Conservation (phyloP, 2,329 filamentous ascomycete species). For the Colletotrichum gigasporum region DNA sequence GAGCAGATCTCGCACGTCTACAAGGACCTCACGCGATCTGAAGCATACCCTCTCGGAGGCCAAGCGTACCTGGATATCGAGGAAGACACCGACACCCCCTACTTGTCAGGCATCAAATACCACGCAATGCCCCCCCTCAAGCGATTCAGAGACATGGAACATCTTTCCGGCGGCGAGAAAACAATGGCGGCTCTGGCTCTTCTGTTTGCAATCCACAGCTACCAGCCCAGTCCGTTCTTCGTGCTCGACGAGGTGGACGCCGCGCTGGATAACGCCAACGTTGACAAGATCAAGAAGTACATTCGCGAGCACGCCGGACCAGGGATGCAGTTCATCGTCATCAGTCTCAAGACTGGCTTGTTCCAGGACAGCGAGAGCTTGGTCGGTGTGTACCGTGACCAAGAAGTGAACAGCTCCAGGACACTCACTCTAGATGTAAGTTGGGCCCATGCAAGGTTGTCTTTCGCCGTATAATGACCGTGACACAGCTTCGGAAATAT, state of each 20-base stretch:
- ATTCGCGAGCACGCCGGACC: slow-evolving; percentile 93
- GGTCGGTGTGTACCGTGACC: slow-evolving; percentile 95
- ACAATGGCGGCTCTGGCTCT: slow-evolving; percentile 98
- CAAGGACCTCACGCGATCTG: slow-evolving; percentile 90
- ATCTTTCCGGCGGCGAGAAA: slow-evolving; percentile 96
- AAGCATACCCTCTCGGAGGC: slow-evolving; percentile 93
- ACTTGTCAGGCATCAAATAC: slow-evolving; percentile 95
- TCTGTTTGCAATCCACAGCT: slow-evolving; percentile 95
- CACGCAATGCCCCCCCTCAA: slow-evolving; percentile 99
- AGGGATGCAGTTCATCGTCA: slow-evolving; percentile 99
- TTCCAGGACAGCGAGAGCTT: slow-evolving; percentile 97
- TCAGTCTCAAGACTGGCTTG: slow-evolving; percentile 92
- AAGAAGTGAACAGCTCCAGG: slow-evolving; percentile 90
- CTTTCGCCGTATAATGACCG: not conserved
- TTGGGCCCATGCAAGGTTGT: slow-evolving; percentile 33
- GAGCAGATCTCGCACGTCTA: slow-evolving; percentile 95
- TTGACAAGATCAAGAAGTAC: slow-evolving; percentile 95
- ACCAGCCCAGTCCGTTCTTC: slow-evolving; percentile 96
- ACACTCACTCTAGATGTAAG: slow-evolving; percentile 96
- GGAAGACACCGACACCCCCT: slow-evolving; percentile 96
- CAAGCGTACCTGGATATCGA: slow-evolving; percentile 88
- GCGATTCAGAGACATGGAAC: slow-evolving; percentile 99
- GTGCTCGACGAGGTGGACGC: slow-evolving; percentile 98
- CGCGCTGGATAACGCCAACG: slow-evolving; percentile 97
- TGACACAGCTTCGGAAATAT: slow-evolving; percentile 25